Evolutionary conservation across 805 yeast species (phyloP).

Genomic region (Ogataea thermomethanolica): DNA sequence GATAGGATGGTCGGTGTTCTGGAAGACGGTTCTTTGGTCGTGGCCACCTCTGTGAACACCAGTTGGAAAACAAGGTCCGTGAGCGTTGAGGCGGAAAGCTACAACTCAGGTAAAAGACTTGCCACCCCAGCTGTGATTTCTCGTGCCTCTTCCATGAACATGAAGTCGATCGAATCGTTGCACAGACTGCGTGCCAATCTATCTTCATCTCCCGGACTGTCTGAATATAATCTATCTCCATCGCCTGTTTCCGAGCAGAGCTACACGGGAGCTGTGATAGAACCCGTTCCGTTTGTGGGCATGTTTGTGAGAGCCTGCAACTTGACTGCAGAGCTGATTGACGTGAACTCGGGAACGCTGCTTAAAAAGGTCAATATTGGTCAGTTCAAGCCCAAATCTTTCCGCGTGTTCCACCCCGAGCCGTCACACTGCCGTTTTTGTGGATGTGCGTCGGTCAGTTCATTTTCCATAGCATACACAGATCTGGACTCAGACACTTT

Average conservation of each 20-base stretch:
- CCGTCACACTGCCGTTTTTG: conserved; percentile 89
- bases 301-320: conserved; percentile 63
- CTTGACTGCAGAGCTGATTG: conserved; percentile 60
- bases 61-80: conserved; percentile 60
- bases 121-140: conserved; percentile 38
- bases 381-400: conserved; percentile 53
- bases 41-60: conserved; percentile 63
- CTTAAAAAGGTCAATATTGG: conserved; percentile 61
- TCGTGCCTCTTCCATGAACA: conserved; percentile 23
- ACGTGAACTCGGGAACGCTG: conserved; percentile 73
- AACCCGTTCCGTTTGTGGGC: conserved; percentile 67
- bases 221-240: too few species aligned
- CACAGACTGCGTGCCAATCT: conserved; percentile 12
- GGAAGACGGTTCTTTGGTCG: conserved; percentile 48
- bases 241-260: conserved; percentile 4
- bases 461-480: conserved; percentile 71
- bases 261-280: conserved; percentile 35
- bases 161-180: conserved; percentile 17
- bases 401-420: conserved; percentile 74
- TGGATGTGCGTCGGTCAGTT: conserved; percentile 78
- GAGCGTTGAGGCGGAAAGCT: conserved; percentile 42
- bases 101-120: conserved; percentile 40
- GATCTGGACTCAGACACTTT: conserved; percentile 53
- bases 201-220: conserved; percentile 1
- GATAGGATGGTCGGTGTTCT: conserved; percentile 63